A percentile compares a stretch with the other conserved stretches of the same genome.
Evolutionary conservation across 2,329 filamentous ascomycete genomes (phyloP).

Genomic region (Scleromitrula shiraiana): DNA sequence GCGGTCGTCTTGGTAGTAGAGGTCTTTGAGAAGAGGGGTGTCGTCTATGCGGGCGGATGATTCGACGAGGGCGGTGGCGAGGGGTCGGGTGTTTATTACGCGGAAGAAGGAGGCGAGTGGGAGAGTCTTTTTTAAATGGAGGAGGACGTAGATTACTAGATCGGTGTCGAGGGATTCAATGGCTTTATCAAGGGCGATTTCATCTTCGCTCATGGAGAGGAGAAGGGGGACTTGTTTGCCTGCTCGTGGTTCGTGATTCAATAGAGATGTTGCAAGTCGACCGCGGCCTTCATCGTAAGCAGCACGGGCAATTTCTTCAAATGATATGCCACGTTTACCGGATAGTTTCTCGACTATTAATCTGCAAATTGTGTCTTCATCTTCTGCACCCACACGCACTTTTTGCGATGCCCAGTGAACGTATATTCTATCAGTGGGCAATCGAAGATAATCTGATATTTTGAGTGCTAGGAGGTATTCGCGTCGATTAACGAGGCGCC

Average conservation of each 20-base stretch:
- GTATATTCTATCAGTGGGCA: conserved; percentile 85
- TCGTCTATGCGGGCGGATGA: conserved; percentile 72
- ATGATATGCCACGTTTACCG: conserved; percentile 87
- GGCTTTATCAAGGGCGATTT: conserved; percentile 90
- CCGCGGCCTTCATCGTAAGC: conserved; percentile 90
- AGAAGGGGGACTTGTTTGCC: conserved; percentile 94
- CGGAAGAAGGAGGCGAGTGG: conserved; percentile 89
- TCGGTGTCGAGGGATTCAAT: conserved; percentile 94
- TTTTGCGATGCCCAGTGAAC: conserved; percentile 97
- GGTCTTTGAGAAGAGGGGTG: conserved; percentile 75
- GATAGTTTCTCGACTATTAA: conserved; percentile 80
- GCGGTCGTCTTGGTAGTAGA: conserved; percentile 96
- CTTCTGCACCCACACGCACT: conserved; percentile 73
- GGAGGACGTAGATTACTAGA: conserved; percentile 78
- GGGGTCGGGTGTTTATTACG: conserved; percentile 74
- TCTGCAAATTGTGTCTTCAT: conserved; percentile 81
- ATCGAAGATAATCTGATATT: conserved; percentile 76
- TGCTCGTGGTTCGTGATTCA: conserved; percentile 89
- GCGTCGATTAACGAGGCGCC: conserved; percentile 76
- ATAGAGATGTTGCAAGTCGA: conserved; percentile 78
- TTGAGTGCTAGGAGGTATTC: conserved; percentile 87
- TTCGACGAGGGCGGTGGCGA: conserved; percentile 85
- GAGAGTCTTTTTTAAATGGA: conserved; percentile 83
- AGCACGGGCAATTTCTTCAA: conserved; percentile 85
- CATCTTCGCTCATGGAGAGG: conserved; percentile 91